Conservation (phyloP, 1,284 basidiomycete species). For the Taiwanofungus camphoratus region DNA sequence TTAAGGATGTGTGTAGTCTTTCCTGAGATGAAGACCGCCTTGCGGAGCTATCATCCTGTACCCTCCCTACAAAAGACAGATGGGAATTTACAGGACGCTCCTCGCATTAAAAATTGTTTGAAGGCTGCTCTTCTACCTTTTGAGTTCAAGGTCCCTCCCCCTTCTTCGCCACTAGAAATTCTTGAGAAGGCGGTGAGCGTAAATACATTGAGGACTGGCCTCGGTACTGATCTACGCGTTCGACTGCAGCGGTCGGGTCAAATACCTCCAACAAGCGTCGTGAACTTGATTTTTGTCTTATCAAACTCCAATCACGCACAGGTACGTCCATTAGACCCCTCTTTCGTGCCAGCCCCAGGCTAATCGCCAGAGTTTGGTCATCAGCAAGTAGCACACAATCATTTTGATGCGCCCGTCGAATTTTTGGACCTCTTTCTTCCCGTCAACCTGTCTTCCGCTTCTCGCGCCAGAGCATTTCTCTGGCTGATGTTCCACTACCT, state of each 20-base stretch:
- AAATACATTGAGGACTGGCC: conserved; percentile 1
- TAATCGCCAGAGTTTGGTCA: conserved; percentile 9
- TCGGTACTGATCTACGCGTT: conserved; percentile 8
- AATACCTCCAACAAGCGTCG: conserved; percentile 72
- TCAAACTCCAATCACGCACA: conserved; percentile 34
- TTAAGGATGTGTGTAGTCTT: conserved; percentile 41
- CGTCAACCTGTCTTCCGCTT: conserved; percentile 59
- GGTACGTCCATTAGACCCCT: conserved; percentile 15
- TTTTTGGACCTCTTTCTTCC: conserved; percentile 81
- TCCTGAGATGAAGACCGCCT: conserved; percentile 77
- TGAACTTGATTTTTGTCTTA: conserved; percentile 75
- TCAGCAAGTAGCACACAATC: conserved; percentile 61
- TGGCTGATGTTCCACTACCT: conserved; percentile 49
- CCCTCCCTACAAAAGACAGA: conserved; percentile 74
- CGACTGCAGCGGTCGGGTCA: conserved; percentile 44
- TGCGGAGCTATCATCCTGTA: conserved; percentile 80
- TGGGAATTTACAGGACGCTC: conserved; percentile 77
- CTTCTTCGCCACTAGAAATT: conserved; percentile 68
- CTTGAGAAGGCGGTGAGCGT: conserved; percentile 51
- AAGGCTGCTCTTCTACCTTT: conserved; percentile 73
- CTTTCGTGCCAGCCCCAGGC: conserved; percentile 4
- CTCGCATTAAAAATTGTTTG: conserved; percentile 71
- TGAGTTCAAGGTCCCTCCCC: conserved; percentile 62
- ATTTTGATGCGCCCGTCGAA: conserved; percentile 72
- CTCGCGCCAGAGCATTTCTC: conserved; percentile 68